Evolutionary conservation across 75 land plant genomes (phyloP).

Genomic region (Cryptomeria japonica): DNA sequence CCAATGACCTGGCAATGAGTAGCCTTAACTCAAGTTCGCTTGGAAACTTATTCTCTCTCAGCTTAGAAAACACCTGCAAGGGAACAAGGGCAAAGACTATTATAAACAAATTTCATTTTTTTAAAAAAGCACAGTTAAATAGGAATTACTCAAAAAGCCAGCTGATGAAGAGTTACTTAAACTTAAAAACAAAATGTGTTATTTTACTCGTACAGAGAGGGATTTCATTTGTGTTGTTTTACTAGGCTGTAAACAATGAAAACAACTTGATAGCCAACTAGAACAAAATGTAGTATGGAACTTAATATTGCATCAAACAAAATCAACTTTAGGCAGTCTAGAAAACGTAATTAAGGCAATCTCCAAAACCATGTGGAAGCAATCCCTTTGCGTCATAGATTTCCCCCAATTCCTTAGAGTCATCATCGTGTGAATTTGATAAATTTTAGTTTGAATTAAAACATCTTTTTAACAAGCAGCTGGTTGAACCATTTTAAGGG

Average conservation of each 20-base stretch:
- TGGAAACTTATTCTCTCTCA: conserved; percentile 13
- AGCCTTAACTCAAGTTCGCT: neutral
- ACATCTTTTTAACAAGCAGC: too few relatives aligned
- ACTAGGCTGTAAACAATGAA: neutral
- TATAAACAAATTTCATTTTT: neutral
- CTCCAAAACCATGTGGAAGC: neutral
- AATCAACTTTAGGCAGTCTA: neutral
- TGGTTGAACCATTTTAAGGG: too few relatives aligned
- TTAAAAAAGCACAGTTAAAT: neutral
- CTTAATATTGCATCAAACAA: neutral
- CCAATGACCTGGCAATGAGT: neutral
- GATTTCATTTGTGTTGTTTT: neutral
- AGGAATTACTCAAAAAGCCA: neutral
- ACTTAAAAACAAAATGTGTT: neutral
- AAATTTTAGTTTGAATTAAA: too few relatives aligned
- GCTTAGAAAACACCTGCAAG: conserved; percentile 13
- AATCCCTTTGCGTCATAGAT: neutral
- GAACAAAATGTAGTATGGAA: neutral
- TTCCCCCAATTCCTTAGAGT: too few relatives aligned
- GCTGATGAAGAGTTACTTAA: neutral
- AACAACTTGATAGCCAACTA: neutral
- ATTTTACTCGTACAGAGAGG: neutral
- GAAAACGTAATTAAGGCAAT: neutral
- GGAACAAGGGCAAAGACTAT: neutral
- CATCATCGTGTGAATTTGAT: too few relatives aligned